Conservation (phyloP, 2,329 filamentous ascomycete species). For the Bisporella sp. region DNA sequence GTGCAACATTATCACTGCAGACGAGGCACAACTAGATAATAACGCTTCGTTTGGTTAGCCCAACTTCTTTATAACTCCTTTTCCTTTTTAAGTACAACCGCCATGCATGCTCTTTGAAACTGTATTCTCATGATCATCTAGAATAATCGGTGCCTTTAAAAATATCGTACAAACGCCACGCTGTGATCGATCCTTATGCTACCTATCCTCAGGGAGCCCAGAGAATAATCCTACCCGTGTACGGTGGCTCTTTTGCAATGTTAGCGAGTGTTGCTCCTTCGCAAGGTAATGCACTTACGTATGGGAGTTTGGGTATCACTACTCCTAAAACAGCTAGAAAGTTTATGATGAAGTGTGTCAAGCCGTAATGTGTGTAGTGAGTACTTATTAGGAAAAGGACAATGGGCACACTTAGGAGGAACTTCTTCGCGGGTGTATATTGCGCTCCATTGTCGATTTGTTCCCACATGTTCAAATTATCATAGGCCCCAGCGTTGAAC, state of each 20-base stretch:
- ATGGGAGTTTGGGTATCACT: slow-evolving; percentile 92
- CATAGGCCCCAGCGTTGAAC: slow-evolving; percentile 96
- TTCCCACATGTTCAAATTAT: slow-evolving; percentile 99
- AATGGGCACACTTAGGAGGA: slow-evolving; percentile 89
- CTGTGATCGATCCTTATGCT: slow-evolving; percentile 18
- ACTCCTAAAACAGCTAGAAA: slow-evolving; percentile 87
- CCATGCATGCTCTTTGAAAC: slow-evolving; percentile 16
- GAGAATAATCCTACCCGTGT: slow-evolving; percentile 72
- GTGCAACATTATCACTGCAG: too few relatives aligned
- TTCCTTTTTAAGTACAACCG: slow-evolving; percentile 24
- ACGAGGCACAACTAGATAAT: too few relatives aligned
- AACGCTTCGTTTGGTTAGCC: slow-evolving; percentile 9
- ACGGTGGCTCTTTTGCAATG: slow-evolving; percentile 57
- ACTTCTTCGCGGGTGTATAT: slow-evolving; percentile 98
- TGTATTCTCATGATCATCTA: slow-evolving; percentile 20
- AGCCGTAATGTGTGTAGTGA: slow-evolving; percentile 97
- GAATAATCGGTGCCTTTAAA: slow-evolving; percentile 17
- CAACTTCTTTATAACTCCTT: slow-evolving; percentile 19
- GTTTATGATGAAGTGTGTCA: slow-evolving; percentile 96
- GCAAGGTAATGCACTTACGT: slow-evolving; percentile 50
- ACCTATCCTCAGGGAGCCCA: slow-evolving; percentile 55
- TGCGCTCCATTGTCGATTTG: slow-evolving; percentile 99
- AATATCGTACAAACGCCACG: slow-evolving; percentile 26
- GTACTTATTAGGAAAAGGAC: slow-evolving; percentile 93
- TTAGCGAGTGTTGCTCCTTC: slow-evolving; percentile 10